Percentiles rank a stretch among this genome's conserved stretches.
These are phyloP conservation scores for Corynespora cassiicola DNA, from an alignment of 2,329 filamentous ascomycete species.

Conservation along the genomic window DNA sequence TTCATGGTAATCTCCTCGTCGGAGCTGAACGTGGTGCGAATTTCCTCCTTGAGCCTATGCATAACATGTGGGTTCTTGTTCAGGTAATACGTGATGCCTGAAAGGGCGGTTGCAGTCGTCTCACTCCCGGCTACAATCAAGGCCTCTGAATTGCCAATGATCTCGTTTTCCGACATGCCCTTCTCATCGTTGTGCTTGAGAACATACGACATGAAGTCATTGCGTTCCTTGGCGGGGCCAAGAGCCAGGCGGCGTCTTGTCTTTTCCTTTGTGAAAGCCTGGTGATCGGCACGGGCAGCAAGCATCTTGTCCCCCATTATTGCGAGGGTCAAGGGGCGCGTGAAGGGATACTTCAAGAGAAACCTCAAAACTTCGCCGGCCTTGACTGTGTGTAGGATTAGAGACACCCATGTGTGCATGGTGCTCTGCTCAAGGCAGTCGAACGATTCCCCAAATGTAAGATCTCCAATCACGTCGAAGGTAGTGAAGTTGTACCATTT, in stretches of 20 bases:
- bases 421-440: constrained; percentile 35
- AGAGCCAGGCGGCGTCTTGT: no score
- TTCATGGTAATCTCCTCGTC: constrained; percentile 31
- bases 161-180: constrained; percentile 26
- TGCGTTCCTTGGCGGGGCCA: no score
- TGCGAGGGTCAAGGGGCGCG: no score
- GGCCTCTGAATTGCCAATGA: constrained; percentile 34
- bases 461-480: no score
- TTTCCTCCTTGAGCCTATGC: constrained; percentile 12
- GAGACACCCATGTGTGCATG: constrained; percentile 41
- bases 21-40: constrained; percentile 9
- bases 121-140: constrained; percentile 48
- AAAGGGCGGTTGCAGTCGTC: constrained; percentile 43
- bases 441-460: constrained; percentile 31
- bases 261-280: no score
- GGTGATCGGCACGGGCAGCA: no score
- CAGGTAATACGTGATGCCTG: constrained; percentile 34
- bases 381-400: no score
- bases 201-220: no score
- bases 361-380: no score
- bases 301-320: no score
- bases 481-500: constrained; percentile 19
- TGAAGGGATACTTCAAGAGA: no score
- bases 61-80: constrained; percentile 19
- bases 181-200: background rate